Evolutionary conservation across 164 flowering plant species (phyloP).

Genomic region (Annona cherimola): DNA sequence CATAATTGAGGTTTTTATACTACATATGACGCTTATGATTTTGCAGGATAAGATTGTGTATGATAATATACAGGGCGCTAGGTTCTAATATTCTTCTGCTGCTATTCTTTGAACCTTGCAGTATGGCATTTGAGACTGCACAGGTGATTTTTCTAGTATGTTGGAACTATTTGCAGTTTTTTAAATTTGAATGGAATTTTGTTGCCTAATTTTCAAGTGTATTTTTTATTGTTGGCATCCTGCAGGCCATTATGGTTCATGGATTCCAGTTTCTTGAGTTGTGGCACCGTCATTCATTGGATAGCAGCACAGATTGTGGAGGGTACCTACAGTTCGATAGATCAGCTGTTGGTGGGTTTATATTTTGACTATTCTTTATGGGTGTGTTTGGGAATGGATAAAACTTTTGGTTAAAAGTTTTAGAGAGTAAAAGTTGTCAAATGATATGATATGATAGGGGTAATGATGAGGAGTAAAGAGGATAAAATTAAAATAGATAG

Average conservation of each 20-base stretch:
- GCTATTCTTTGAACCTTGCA: slow-evolving; percentile 83
- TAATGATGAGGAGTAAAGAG: too few relatives aligned
- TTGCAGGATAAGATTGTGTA: slow-evolving; percentile 71
- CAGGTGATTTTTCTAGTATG: slow-evolving; percentile 46
- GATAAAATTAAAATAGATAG: too few relatives aligned
- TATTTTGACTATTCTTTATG: slow-evolving; percentile 3
- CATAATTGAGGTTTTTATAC: neutral
- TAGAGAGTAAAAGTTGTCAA: too few relatives aligned
- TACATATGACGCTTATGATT: slow-evolving; percentile 1
- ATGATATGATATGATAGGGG: too few relatives aligned
- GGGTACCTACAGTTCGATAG: slow-evolving; percentile 48
- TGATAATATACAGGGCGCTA: slow-evolving; percentile 38
- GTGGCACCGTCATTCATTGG: slow-evolving; percentile 70
- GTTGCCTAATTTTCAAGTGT: slow-evolving; percentile 6
- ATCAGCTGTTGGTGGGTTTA: slow-evolving; percentile 53
- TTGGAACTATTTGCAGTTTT: neutral
- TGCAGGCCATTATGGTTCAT: slow-evolving; percentile 87
- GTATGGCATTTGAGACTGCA: slow-evolving; percentile 87
- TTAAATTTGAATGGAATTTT: neutral
- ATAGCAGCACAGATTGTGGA: slow-evolving; percentile 37
- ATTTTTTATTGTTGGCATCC: slow-evolving; percentile 10
- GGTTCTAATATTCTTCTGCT: slow-evolving; percentile 55
- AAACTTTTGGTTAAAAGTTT: too few relatives aligned
- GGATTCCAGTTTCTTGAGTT: slow-evolving; percentile 97
- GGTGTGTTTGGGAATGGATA: neutral